Base-by-base conservation (phyloP, 2,329 filamentous ascomycete genomes). In the Colletotrichum trifolii region DNA sequence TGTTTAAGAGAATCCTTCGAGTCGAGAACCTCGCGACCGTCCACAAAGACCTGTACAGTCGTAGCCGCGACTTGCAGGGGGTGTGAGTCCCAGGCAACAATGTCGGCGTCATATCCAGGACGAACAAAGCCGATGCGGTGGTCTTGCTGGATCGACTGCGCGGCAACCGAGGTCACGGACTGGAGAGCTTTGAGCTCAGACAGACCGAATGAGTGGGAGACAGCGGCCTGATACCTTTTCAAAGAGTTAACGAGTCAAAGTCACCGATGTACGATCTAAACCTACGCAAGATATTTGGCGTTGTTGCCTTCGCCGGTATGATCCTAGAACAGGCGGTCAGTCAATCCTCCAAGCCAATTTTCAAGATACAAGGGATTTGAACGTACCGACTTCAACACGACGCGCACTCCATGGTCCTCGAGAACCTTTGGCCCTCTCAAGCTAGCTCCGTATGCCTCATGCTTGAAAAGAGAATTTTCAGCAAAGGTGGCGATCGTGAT, bases 1-100 rank as follows among this genome's bases (percentile, higher is more conserved):
- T 6, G 25, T 7, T 13, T 4, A 2, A 62, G 33, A 2, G 15
- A n/a, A 4, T 13, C 34, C 6, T 43, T 15, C 3, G 2, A 4
- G 7, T 62, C 46, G 6, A 62, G 53, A 11, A 57, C 53, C 8
- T 50, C 59, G 35, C 69, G 73, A 1, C 82, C 82, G 68, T 84
- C 82, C 54, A 83, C 78, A 35, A 77, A 83, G 9, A 84, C 81
- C 57, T 84, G 80, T 6, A 79, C 65, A 2, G 81, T 77, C 4
- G 76, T 81, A 5, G 81, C 80, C 3, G 81, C 82, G 11, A 80
- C 68, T 4, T 76, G 73, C 1, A 84, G 73, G 2, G 82, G 82
- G 67, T 84, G 80, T 0, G 76, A 75, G 57, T 83, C 78, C 82
- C 81, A 84, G 4, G 83, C 73, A 2, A 81, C 82, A 33, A 85